These are phyloP conservation scores for Gaeumannomyces tritici DNA, from an alignment of 2,329 filamentous ascomycete species.

Conservation along the genomic window DNA sequence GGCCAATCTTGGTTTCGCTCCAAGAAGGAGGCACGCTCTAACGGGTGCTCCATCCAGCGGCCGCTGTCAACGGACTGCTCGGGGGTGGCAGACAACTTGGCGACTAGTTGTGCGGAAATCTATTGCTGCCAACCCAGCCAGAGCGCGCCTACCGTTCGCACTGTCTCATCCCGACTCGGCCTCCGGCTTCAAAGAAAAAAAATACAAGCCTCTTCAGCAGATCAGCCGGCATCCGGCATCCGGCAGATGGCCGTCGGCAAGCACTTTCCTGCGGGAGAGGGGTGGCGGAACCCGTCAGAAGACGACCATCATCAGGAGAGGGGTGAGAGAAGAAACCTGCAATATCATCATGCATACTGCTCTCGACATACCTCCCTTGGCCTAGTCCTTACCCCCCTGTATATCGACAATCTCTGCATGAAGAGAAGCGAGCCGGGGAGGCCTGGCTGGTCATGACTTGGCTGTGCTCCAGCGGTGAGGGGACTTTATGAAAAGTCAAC, in stretches of 20 bases:
- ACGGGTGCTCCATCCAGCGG: not conserved
- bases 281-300: not conserved
- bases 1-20: not conserved
- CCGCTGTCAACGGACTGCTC: not conserved
- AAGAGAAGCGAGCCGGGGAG: not conserved
- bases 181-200: not conserved
- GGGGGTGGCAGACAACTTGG: not conserved
- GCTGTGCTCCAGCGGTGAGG: not conserved
- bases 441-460: not conserved
- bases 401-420: not conserved
- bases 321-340: not conserved
- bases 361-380: not conserved
- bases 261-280: not conserved
- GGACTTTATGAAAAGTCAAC: not conserved
- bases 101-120: not conserved
- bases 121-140: not conserved
- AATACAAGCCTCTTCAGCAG: not conserved
- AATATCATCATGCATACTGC: not conserved
- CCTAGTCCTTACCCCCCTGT: not conserved
- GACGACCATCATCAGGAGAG: not conserved
- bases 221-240: not conserved
- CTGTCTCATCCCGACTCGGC: not conserved
- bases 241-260: not conserved
- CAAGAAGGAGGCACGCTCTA: not conserved
- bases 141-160: too few species aligned